phyloP scores from a whole-genome alignment of 1,284 basidiomycete genomes.

The Omphalotus olearius region DNA sequence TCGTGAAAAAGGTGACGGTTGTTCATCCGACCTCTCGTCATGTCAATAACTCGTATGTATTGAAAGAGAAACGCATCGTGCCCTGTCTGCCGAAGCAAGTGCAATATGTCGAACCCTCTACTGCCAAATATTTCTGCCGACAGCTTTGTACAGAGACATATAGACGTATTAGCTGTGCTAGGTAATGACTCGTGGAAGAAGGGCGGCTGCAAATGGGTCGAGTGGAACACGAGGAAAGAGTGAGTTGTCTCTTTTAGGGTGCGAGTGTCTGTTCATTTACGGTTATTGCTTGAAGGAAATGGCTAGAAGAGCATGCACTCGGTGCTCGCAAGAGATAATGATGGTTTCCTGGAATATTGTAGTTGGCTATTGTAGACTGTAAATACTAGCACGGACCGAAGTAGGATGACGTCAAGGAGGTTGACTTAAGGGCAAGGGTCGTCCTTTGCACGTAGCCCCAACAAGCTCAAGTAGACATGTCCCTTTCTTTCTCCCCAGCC shows the following conservation, averaged over 20 bases:
- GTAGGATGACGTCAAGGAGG: no score
- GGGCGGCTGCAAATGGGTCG: conserved; percentile 36
- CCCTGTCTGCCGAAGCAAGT: conserved; percentile 41
- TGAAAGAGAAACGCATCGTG: conserved; percentile 37
- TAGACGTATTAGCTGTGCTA: conserved; percentile 33
- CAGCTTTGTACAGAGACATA: conserved; percentile 44
- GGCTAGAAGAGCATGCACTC: conserved; percentile 5
- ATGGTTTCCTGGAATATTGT: no score
- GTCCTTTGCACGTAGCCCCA: background rate
- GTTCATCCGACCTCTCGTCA: background rate
- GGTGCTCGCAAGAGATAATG: no score
- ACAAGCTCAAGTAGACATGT: conserved; percentile 21
- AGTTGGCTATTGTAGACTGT: no score
- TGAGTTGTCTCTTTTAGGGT: conserved; percentile 22
- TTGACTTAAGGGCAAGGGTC: no score
- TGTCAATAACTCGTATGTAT: background rate
- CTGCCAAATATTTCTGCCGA: conserved; percentile 51
- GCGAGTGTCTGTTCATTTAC: background rate
- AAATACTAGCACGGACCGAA: no score
- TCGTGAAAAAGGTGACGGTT: conserved; percentile 33
- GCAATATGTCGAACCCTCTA: conserved; percentile 34
- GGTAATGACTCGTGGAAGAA: conserved; percentile 42
- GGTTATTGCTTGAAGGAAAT: background rate
- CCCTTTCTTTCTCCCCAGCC: conserved; percentile 29
- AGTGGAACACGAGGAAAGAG: conserved; percentile 44